Evolutionary conservation across 2,329 filamentous ascomycete species (phyloP).

Genomic region (Lizonia empirigonia): DNA sequence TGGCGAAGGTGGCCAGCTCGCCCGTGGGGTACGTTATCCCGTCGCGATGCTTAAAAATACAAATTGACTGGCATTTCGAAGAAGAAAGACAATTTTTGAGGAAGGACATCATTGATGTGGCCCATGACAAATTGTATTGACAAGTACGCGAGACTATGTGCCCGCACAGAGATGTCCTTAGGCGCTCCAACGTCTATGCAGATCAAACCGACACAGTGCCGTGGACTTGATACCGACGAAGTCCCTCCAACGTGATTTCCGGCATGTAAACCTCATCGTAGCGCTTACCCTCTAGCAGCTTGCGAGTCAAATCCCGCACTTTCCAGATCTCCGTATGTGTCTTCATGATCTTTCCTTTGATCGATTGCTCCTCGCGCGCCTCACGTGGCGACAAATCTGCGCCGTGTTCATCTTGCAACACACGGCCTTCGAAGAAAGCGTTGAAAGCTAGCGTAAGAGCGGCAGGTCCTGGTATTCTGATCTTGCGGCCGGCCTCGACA

Average conservation of each 20-base stretch:
- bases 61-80: no score
- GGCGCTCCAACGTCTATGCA: background rate
- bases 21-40: no score
- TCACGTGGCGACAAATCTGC: background rate
- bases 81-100: no score
- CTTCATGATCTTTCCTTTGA: background rate
- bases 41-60: no score
- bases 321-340: background rate
- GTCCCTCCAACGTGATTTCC: background rate
- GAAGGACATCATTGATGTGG: no score
- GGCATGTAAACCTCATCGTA: background rate
- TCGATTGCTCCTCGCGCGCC: background rate
- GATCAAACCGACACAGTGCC: background rate
- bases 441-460: background rate
- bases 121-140: no score
- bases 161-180: no score
- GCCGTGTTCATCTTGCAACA: background rate
- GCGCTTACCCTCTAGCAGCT: background rate
- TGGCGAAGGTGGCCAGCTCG: no score
- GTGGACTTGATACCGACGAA: background rate
- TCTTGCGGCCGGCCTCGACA: constrained; percentile 1
- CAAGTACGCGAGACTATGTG: no score
- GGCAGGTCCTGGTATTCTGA: constrained; percentile 2
- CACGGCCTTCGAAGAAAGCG: background rate
- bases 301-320: background rate